Evolutionary conservation across 2,329 filamentous ascomycete species (phyloP), one percentile per base, ranked within the genome.

Genomic region (Aspergillus carbonarius): DNA sequence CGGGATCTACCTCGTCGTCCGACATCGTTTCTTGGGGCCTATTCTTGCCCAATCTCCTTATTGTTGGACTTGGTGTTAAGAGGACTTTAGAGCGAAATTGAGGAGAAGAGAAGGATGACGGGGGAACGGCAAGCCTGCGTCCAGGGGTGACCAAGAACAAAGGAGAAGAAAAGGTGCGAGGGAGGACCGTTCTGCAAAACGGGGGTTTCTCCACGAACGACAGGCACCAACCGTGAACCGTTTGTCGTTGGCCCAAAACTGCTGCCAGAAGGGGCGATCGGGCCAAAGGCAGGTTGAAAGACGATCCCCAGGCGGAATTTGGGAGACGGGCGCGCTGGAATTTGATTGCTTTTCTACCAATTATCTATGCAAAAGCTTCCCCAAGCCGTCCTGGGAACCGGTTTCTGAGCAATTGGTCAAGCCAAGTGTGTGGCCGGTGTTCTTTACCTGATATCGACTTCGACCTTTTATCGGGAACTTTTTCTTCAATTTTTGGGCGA

Each of bases 1-100:
- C 93, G 40, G 85, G 88, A 71, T 97, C 93, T 49, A 89, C 88
- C 75, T 96, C 93, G 75, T 96, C 91, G 79, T 97, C 92, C 48
- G 91, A 96, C 90, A 96, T 96, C 61, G 50, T 34, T 8, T 27
- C 46, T 35, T 23, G 32, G 42, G n/a, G 6, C n/a, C 25, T 48
- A 15, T 18, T 40, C 15, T 25, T 54, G 6, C 37, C n/a, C 42
- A n/a, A 30, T 18, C 34, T 35, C 15, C 46, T 60, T 44, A 23
- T 27, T 59, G 18, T 42, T 44, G 15, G 39, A 17, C 27, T 20
- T 44, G 34, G 35, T 54, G 18, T 42, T 13, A 10, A 17, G 12
- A 9, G 37, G 15, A 30, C 15, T 30, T 12, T 18, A 27, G 17
- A 44, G 20, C 7, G 10, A n/a, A 32, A 15, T 40, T 13, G 25